phyloP scores from a whole-genome alignment of 2,329 filamentous ascomycete species.

The Atkinsonella hypoxylon region DNA sequence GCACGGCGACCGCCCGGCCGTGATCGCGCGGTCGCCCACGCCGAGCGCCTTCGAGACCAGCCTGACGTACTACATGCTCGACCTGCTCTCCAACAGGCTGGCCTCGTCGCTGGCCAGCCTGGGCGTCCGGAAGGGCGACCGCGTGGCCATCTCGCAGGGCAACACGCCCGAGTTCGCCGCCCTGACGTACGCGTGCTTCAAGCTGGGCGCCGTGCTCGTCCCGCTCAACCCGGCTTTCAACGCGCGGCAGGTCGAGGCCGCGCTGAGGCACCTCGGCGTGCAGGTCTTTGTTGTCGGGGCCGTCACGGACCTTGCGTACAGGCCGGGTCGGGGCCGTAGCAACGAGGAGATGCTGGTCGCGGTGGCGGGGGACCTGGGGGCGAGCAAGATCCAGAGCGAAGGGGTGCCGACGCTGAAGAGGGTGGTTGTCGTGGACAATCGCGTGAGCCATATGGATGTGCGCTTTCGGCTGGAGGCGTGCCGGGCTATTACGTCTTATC shows the following conservation, averaged over 20 bases:
- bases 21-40: constrained; percentile 40
- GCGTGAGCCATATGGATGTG: constrained; percentile 32
- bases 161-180: constrained; percentile 77
- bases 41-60: constrained; percentile 34
- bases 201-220: constrained; percentile 88
- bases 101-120: constrained; percentile 56
- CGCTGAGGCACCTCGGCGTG: constrained; percentile 62
- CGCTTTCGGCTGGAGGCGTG: constrained; percentile 31
- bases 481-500: constrained; percentile 33
- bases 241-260: constrained; percentile 61
- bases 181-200: constrained; percentile 82
- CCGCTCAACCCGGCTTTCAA: constrained; percentile 90
- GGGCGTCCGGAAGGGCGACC: constrained; percentile 69
- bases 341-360: constrained; percentile 36
- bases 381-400: constrained; percentile 20
- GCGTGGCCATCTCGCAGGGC: constrained; percentile 76
- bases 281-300: constrained; percentile 72
- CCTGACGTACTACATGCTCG: constrained; percentile 65
- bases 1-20: constrained; percentile 51
- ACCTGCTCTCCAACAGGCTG: constrained; percentile 63
- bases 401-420: constrained; percentile 57
- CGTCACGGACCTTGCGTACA: constrained; percentile 71
- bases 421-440: constrained; percentile 73
- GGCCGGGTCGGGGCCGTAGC: constrained; percentile 39
- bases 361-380: constrained; percentile 30